A percentile compares a stretch with the other conserved stretches of the same genome.
These are phyloP conservation scores for Sporothrix sp. DNA, from an alignment of 2,329 filamentous ascomycete genomes.

Conservation along the genomic window DNA sequence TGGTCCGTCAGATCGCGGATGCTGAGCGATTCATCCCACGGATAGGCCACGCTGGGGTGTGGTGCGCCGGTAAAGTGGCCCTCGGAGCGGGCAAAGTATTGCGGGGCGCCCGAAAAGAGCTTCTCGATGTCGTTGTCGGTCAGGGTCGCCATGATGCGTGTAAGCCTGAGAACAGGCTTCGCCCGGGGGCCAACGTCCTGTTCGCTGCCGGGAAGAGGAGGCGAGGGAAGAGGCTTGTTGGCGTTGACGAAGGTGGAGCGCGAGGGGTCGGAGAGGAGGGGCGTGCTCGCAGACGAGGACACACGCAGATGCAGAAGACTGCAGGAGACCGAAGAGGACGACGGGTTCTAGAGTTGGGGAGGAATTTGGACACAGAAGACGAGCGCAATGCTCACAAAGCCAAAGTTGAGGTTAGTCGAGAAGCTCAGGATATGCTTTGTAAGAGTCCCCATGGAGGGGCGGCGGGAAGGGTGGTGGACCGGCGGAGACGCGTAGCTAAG, in stretches of 20 bases:
- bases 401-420: slow-evolving; percentile 1
- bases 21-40: slow-evolving; percentile 53
- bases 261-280: slow-evolving; percentile 9
- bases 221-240: slow-evolving; percentile 49
- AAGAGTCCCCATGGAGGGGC: slow-evolving; percentile 6
- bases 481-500: neutral
- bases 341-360: neutral
- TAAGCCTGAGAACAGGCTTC: slow-evolving; percentile 40
- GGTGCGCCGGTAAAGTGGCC: slow-evolving; percentile 50
- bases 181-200: slow-evolving; percentile 30
- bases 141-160: slow-evolving; percentile 51
- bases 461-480: neutral
- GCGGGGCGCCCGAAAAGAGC: slow-evolving; percentile 66
- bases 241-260: slow-evolving; percentile 28
- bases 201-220: slow-evolving; percentile 36
- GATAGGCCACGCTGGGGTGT: slow-evolving; percentile 55
- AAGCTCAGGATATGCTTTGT: slow-evolving; percentile 2
- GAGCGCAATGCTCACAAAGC: neutral
- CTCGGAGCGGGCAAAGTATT: slow-evolving; percentile 55
- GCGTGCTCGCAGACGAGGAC: neutral
- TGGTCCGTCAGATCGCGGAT: slow-evolving; percentile 58
- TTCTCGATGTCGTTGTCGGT: slow-evolving; percentile 53
- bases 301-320: neutral
- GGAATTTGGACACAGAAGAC: neutral
- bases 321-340: no score